Conservation (phyloP, 1,139 yeast genomes). For the Blastobotrys capitulatus region DNA sequence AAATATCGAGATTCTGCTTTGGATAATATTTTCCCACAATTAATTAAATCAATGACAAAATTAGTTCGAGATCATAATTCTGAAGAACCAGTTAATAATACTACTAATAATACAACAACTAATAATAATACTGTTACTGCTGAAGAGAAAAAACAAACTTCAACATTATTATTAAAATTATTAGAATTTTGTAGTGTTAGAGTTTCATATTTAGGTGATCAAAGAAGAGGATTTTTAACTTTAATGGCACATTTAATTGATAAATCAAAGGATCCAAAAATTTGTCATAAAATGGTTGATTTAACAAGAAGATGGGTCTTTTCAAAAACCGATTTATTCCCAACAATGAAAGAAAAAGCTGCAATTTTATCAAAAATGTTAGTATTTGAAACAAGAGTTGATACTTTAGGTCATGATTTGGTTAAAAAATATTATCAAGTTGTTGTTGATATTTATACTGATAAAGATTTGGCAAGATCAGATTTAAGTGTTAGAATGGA, state of each 20-base stretch:
- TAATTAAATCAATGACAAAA: slow-evolving; percentile 84
- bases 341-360: slow-evolving; percentile 94
- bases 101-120: slow-evolving; percentile 6
- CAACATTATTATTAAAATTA: slow-evolving; percentile 70
- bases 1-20: slow-evolving; percentile 66
- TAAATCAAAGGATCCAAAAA: slow-evolving; percentile 70
- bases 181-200: slow-evolving; percentile 74
- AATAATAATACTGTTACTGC: too few species aligned
- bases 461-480: slow-evolving; percentile 69
- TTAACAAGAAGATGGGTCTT: slow-evolving; percentile 90
- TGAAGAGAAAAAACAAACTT: too few species aligned
- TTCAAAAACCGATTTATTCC: slow-evolving; percentile 75
- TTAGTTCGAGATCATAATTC: slow-evolving; percentile 78
- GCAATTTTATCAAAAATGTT: slow-evolving; percentile 92
- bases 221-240: slow-evolving; percentile 80
- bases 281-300: slow-evolving; percentile 68
- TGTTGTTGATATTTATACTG: slow-evolving; percentile 82
- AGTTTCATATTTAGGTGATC: slow-evolving; percentile 83
- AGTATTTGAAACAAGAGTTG: slow-evolving; percentile 85
- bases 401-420: slow-evolving; percentile 47
- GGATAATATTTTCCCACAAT: slow-evolving; percentile 65
- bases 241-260: slow-evolving; percentile 87
- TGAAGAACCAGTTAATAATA: slow-evolving; percentile 16
- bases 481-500: slow-evolving; percentile 95
- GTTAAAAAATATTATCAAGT: slow-evolving; percentile 81